These are phyloP conservation scores for Didymella segeticola DNA, from an alignment of 2,329 filamentous ascomycete genomes.

Conservation along the genomic window DNA sequence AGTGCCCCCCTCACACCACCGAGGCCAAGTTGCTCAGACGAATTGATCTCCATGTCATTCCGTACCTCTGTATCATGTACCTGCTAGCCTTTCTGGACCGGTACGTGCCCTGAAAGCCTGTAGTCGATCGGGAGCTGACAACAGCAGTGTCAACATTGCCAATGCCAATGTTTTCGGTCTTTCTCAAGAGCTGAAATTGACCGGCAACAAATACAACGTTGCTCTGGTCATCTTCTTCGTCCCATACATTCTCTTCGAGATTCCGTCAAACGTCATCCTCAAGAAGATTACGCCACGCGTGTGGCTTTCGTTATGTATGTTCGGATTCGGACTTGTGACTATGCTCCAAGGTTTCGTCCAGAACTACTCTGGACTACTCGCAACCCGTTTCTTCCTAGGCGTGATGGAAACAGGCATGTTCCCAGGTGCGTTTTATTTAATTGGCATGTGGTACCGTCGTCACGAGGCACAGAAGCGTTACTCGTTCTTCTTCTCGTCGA, in stretches of 20 bases:
- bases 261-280: conserved; percentile 60
- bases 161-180: conserved; percentile 62
- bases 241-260: conserved; percentile 61
- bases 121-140: neutral
- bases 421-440: conserved; percentile 66
- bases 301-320: conserved; percentile 79
- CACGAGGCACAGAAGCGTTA: conserved; percentile 89
- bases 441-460: conserved; percentile 90
- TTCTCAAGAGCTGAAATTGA: conserved; percentile 54
- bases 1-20: conserved; percentile 58
- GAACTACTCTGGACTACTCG: conserved; percentile 78
- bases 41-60: conserved; percentile 58
- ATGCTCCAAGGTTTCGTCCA: conserved; percentile 78
- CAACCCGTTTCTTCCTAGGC: conserved; percentile 83
- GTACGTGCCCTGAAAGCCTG: conserved; percentile 20
- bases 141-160: conserved; percentile 57
- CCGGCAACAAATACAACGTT: conserved; percentile 56
- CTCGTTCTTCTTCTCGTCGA: conserved; percentile 90
- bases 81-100: conserved; percentile 58
- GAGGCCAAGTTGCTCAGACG: conserved; percentile 54
- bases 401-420: conserved; percentile 64
- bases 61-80: conserved; percentile 59
- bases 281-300: conserved; percentile 60
- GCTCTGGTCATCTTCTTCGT: conserved; percentile 64
- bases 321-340: conserved; percentile 78